Conservation (phyloP, 1,139 yeast species). For the Geotrichum histeridarum region DNA sequence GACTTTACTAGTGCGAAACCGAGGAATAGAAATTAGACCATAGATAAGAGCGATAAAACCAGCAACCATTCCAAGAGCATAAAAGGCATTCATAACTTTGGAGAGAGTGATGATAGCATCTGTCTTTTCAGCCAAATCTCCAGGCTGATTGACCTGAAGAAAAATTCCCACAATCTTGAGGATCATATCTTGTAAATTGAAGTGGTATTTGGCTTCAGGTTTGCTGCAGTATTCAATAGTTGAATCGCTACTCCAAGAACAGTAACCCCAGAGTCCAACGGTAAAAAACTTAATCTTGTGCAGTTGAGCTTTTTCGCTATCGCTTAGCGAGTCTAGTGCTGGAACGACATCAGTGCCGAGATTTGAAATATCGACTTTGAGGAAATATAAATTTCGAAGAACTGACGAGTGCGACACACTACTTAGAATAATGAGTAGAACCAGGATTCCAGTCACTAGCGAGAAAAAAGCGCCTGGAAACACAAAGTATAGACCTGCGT, state of each 20-base stretch:
- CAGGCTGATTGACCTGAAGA: background rate
- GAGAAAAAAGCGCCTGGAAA: background rate
- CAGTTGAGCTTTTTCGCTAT: background rate
- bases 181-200: background rate
- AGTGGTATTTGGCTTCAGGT: background rate
- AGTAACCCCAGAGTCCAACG: background rate
- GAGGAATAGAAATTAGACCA: background rate
- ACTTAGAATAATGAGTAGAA: background rate
- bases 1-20: background rate
- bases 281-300: background rate
- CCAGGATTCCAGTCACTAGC: background rate
- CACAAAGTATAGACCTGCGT: no score
- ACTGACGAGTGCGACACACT: background rate
- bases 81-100: background rate
- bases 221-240: background rate
- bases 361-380: background rate
- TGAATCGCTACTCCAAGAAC: background rate
- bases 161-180: background rate
- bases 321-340: background rate
- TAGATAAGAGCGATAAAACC: background rate
- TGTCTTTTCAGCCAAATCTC: background rate
- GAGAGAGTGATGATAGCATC: background rate
- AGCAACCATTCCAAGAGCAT: background rate
- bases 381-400: background rate
- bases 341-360: background rate